phyloP scores from a whole-genome alignment of 345 rosid genomes.

The Eucalyptus cloeziana region DNA sequence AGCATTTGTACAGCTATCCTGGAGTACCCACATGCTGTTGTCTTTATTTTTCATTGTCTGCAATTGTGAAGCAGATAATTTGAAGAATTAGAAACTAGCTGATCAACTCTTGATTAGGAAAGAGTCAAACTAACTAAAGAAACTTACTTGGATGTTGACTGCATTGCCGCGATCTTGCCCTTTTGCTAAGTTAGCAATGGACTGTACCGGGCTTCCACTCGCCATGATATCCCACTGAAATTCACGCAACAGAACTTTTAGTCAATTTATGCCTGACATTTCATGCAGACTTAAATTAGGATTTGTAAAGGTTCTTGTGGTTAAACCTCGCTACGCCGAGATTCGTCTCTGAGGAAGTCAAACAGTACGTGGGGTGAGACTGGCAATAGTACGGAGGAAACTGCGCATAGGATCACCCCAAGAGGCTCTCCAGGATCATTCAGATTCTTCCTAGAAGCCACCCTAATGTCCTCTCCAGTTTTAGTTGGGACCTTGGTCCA shows the following conservation, averaged over 20 bases:
- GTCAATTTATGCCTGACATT: background rate
- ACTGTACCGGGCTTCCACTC: slow-evolving; percentile 52
- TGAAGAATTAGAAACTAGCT: background rate
- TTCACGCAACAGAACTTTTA: background rate
- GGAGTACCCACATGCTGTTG: slow-evolving; percentile 64
- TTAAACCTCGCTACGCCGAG: slow-evolving; percentile 65
- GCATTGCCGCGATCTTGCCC: slow-evolving; percentile 96
- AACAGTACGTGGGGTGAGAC: slow-evolving; percentile 59
- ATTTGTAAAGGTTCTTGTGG: background rate
- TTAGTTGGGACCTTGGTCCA: slow-evolving; percentile 83
- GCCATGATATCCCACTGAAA: slow-evolving; percentile 85
- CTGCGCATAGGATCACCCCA: slow-evolving; percentile 84
- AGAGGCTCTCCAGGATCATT: slow-evolving; percentile 91
- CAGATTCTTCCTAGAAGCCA: slow-evolving; percentile 85
- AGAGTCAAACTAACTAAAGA: background rate
- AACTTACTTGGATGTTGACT: slow-evolving; percentile 61
- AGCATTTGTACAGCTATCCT: slow-evolving; percentile 77
- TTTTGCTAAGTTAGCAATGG: slow-evolving; percentile 71
- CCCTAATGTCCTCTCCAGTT: slow-evolving; percentile 86
- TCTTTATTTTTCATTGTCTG: slow-evolving; percentile 80
- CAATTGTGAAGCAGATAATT: background rate
- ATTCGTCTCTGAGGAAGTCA: slow-evolving; percentile 85
- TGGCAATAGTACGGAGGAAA: slow-evolving; percentile 82
- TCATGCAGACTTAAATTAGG: background rate
- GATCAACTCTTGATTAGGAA: background rate